These are phyloP conservation scores for Cronartium quercuum DNA, from an alignment of 1,284 basidiomycete genomes.

Conservation along the genomic window DNA sequence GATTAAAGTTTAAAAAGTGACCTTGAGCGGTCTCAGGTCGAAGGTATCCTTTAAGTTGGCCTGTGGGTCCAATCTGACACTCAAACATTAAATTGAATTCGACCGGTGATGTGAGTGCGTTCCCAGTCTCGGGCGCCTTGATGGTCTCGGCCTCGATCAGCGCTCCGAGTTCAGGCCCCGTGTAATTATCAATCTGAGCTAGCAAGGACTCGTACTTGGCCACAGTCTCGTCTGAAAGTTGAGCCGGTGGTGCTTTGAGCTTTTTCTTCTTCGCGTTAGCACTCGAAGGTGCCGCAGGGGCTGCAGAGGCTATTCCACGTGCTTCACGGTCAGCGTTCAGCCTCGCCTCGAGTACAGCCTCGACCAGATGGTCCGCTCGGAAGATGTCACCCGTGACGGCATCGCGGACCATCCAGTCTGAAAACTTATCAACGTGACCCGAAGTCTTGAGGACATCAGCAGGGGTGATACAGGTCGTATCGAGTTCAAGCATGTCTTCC, in stretches of 20 bases:
- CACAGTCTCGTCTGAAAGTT: constrained; percentile 69
- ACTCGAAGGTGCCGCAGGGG: constrained; percentile 54
- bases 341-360: constrained; percentile 81
- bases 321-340: constrained; percentile 87
- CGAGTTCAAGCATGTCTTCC: constrained; percentile 97
- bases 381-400: constrained; percentile 88
- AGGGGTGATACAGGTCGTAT: constrained; percentile 96
- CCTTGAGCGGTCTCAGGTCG: constrained; percentile 98
- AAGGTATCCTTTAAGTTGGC: constrained; percentile 90
- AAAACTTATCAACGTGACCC: constrained; percentile 95
- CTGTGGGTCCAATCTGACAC: constrained; percentile 92
- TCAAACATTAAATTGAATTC: constrained; percentile 99
- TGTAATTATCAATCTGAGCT: constrained; percentile 95
- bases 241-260: constrained; percentile 64
- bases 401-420: constrained; percentile 99
- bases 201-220: constrained; percentile 74
- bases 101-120: constrained; percentile 84
- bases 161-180: constrained; percentile 78
- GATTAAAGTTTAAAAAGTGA: constrained; percentile 97
- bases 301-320: constrained; percentile 60
- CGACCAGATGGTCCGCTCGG: constrained; percentile 94
- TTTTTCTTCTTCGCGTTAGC: constrained; percentile 77
- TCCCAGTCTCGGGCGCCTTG: constrained; percentile 83
- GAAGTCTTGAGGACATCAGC: constrained; percentile 93
- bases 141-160: constrained; percentile 78